phyloP scores from a whole-genome alignment of 108 stramenopile genomes.

The Thalassiosira profunda region DNA sequence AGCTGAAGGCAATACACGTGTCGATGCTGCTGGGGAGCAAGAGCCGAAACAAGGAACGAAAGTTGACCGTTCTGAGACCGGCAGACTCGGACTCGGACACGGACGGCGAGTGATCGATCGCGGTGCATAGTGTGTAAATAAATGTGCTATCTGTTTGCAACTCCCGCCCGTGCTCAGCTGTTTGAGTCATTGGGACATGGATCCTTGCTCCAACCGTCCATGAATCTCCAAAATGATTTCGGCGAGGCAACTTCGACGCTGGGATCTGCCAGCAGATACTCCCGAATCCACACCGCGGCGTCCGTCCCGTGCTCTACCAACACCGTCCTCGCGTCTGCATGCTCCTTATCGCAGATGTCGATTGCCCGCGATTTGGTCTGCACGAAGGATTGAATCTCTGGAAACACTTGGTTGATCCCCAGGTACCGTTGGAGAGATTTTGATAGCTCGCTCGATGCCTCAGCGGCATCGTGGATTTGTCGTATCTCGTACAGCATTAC shows the following conservation, averaged over 20 bases:
- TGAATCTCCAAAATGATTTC: conserved; percentile 11
- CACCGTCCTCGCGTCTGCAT: conserved; percentile 29
- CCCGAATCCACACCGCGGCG: conserved; percentile 44
- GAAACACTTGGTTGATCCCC: conserved; percentile 6
- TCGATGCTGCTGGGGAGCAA: too few relatives aligned
- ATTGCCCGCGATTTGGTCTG: conserved; percentile 39
- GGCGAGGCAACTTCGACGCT: conserved; percentile 20
- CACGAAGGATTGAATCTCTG: conserved; percentile 20
- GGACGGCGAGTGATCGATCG: too few relatives aligned
- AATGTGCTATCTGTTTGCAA: too few relatives aligned
- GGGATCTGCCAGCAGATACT: conserved; percentile 28
- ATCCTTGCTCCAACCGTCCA: conserved; percentile 36
- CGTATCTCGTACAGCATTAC: conserved; percentile 55
- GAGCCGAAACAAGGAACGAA: too few relatives aligned
- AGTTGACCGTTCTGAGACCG: too few relatives aligned
- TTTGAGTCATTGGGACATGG: conserved; percentile 7
- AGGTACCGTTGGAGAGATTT: conserved; percentile 23
- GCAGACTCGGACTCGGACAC: too few relatives aligned
- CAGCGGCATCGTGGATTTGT: conserved; percentile 33
- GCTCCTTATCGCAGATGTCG: conserved; percentile 40
- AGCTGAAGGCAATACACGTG: too few relatives aligned
- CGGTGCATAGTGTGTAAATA: too few relatives aligned
- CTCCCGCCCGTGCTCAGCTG: too few relatives aligned
- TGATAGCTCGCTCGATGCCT: conserved; percentile 21
- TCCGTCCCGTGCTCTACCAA: conserved; percentile 45